phyloP scores from a whole-genome alignment of 306 rosid species.

The Crotalaria pallida region DNA sequence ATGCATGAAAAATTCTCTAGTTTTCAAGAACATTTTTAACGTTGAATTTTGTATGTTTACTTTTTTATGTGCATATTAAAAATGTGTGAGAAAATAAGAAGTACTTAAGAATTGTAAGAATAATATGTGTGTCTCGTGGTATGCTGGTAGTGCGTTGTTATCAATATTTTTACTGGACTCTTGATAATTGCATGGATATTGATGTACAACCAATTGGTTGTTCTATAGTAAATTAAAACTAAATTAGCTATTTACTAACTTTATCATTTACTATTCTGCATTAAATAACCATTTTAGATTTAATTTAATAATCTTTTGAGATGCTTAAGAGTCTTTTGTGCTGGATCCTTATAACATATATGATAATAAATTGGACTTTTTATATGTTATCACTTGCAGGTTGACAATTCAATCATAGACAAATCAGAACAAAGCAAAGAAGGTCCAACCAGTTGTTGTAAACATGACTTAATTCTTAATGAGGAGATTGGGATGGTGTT shows the following conservation, averaged over 20 bases:
- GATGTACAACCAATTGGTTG: background rate
- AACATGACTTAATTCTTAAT: conserved; percentile 2
- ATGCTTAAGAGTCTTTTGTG: background rate
- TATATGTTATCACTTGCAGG: conserved; percentile 20
- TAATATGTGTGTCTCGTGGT: too few species aligned
- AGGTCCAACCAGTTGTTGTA: background rate
- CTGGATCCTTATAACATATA: background rate
- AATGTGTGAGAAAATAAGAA: too few species aligned
- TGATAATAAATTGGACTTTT: too few species aligned
- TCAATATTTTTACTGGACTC: background rate
- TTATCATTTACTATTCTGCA: too few species aligned
- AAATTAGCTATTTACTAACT: background rate
- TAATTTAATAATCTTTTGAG: background rate
- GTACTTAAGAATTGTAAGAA: too few species aligned
- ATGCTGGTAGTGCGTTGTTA: background rate
- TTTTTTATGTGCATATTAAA: too few species aligned
- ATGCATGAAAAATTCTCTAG: too few species aligned
- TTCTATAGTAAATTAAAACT: background rate
- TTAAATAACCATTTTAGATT: background rate
- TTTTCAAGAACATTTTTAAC: too few species aligned
- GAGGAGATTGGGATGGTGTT: conserved; percentile 29
- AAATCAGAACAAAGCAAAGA: background rate
- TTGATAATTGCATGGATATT: background rate
- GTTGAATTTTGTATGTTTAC: too few species aligned
- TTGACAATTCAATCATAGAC: background rate